These are phyloP conservation scores for Alternaria panax DNA, from an alignment of 2,329 filamentous ascomycete species.

Conservation along the genomic window DNA sequence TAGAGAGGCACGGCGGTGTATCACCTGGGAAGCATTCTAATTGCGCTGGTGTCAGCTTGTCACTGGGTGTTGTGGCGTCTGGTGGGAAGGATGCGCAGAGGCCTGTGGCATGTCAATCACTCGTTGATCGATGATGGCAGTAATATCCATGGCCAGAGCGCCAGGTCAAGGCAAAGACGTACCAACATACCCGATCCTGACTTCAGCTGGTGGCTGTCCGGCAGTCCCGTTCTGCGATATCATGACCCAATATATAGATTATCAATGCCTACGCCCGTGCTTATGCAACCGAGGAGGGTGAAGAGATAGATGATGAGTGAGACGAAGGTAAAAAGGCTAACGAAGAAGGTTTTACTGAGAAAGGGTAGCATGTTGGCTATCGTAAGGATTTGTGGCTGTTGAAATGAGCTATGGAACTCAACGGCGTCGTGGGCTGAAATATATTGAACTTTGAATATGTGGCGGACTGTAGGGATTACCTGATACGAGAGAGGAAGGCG, in stretches of 20 bases:
- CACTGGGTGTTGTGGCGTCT: background rate
- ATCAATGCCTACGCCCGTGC: conserved; percentile 4
- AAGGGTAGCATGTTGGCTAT: conserved; percentile 2
- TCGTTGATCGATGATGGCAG: too few relatives aligned
- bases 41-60: background rate
- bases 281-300: conserved; percentile 8
- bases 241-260: conserved; percentile 12
- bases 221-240: conserved; percentile 4
- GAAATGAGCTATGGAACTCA: background rate
- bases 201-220: background rate
- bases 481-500: background rate
- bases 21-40: conserved; percentile 9
- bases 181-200: conserved; percentile 16
- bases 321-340: conserved; percentile 1
- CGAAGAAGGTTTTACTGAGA: conserved; percentile 4
- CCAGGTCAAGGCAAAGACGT: background rate
- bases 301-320: conserved; percentile 8
- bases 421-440: background rate
- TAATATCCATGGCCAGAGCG: background rate
- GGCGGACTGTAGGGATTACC: background rate
- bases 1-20: conserved; percentile 4
- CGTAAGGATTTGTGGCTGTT: background rate
- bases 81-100: conserved; percentile 9
- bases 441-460: too few relatives aligned
- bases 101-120: background rate